phyloP scores from a whole-genome alignment of 202 grass and related monocot species.

The Cymbopogon flexuosus region DNA sequence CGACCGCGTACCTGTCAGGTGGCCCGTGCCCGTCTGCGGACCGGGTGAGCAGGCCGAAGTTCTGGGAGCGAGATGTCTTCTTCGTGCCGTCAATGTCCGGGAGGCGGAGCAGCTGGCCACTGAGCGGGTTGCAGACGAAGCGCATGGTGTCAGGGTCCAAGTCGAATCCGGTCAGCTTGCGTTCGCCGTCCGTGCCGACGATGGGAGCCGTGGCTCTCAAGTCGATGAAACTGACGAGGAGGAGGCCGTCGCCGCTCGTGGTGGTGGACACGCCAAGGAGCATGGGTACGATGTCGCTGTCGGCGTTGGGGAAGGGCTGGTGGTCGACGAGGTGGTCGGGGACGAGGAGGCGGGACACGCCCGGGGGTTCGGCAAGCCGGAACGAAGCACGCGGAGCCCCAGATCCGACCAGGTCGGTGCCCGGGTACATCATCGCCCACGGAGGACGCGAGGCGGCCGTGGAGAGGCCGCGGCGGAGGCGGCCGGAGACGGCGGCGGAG shows the following conservation, averaged over 20 bases:
- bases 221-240: neutral
- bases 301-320: neutral
- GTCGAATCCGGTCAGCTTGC: neutral
- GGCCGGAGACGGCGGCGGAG: neutral
- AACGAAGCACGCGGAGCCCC: neutral
- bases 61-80: neutral
- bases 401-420: no score
- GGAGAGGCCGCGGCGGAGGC: neutral
- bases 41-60: constrained; percentile 4
- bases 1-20: constrained; percentile 24
- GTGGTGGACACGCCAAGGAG: neutral
- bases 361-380: neutral
- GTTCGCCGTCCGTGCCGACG: neutral
- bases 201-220: neutral
- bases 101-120: constrained; percentile 11
- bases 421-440: neutral
- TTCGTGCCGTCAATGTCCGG: neutral
- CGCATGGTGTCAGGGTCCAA: neutral
- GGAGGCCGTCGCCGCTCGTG: constrained; percentile 8
- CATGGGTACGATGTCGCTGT: neutral
- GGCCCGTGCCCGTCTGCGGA: neutral
- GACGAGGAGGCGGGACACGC: neutral
- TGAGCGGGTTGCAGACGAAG: constrained; percentile 27
- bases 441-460: neutral
- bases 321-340: neutral